phyloP scores from a whole-genome alignment of 495 filamentous ascomycete genomes.

The Xylaria nigripes region DNA sequence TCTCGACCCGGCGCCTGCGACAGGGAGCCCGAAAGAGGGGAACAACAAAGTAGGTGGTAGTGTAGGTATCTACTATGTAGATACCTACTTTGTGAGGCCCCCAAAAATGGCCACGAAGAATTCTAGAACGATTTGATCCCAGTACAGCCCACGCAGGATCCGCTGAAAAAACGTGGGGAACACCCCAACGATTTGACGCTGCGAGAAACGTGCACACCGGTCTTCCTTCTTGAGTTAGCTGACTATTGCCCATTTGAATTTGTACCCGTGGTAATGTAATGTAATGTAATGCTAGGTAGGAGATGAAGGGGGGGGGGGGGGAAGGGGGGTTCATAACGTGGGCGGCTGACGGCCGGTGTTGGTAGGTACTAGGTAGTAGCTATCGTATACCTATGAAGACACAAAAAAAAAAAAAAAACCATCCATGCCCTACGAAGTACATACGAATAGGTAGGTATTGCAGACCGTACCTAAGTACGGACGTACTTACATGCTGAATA shows the following conservation, averaged over 20 bases:
- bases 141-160: conserved; percentile 8
- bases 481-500: too few species aligned
- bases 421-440: too few species aligned
- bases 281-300: too few species aligned
- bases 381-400: background rate
- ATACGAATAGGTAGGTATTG: too few species aligned
- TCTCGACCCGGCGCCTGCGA: conserved; percentile 11
- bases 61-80: background rate
- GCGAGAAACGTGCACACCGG: conserved; percentile 10
- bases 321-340: background rate
- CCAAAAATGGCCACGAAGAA: conserved; percentile 4
- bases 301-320: background rate
- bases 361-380: background rate
- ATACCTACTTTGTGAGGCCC: background rate
- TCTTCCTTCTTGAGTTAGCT: conserved; percentile 5
- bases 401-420: background rate
- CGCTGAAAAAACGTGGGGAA: conserved; percentile 13
- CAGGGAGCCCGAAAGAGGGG: conserved; percentile 4
- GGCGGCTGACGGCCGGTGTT: conserved; percentile 7
- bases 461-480: too few species aligned
- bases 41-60: background rate
- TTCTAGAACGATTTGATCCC: conserved; percentile 13
- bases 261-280: too few species aligned
- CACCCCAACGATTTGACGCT: conserved; percentile 6
- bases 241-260: background rate